These are phyloP conservation scores for Novymonas esmeraldas DNA, from an alignment of 208 protist species.

Conservation along the genomic window DNA sequence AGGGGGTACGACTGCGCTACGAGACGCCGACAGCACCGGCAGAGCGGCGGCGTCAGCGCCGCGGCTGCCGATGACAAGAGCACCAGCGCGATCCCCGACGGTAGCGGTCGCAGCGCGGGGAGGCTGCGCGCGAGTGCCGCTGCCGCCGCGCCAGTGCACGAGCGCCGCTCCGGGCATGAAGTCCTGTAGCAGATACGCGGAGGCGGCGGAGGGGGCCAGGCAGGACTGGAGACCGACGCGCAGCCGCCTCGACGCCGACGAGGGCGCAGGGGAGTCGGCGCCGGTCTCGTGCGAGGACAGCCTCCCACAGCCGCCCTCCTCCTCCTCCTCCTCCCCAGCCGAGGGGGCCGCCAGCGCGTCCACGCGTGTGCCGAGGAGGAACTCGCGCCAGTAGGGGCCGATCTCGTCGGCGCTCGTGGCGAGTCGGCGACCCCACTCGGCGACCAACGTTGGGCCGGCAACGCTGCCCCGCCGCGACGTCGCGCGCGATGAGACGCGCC, in stretches of 20 bases:
- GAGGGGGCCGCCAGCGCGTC: background rate
- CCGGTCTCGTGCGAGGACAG: background rate
- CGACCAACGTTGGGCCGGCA: background rate
- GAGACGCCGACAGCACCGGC: background rate
- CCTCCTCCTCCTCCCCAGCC: background rate
- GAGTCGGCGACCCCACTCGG: slow-evolving; percentile 16
- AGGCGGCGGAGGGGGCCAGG: background rate
- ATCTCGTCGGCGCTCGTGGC: slow-evolving; percentile 11
- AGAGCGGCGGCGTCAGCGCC: background rate
- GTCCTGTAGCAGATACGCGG: slow-evolving; percentile 5
- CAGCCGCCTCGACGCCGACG: background rate
- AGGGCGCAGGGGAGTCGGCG: background rate
- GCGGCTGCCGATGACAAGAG: background rate
- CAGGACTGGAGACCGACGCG: background rate
- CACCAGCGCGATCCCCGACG: no score
- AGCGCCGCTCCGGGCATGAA: background rate
- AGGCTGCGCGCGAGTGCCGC: background rate
- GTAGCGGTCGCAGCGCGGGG: background rate
- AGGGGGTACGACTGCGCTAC: background rate
- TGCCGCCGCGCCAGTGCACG: background rate
- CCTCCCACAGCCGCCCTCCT: no score
- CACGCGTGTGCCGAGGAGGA: slow-evolving; percentile 8
- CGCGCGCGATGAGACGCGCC: background rate
- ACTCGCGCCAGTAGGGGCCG: slow-evolving; percentile 17
- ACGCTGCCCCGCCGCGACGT: background rate